Evolutionary conservation across 352 stramenopile genomes (phyloP).

Genomic region (Phytophthora chlamydospora): DNA sequence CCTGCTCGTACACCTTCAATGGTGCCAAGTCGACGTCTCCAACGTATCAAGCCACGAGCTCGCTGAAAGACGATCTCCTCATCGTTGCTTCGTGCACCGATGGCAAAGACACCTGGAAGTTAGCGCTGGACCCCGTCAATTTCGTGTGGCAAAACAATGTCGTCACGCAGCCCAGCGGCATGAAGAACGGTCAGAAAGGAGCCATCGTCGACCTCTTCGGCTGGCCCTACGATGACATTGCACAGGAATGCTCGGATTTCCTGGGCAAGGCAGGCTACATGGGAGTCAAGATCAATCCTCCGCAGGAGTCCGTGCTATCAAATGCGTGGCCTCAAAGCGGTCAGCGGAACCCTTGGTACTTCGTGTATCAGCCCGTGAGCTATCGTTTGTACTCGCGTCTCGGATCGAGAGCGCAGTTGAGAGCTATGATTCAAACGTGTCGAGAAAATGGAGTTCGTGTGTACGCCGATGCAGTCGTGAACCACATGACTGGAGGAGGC

Average conservation of each 20-base stretch:
- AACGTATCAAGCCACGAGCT: slow-evolving; percentile 26
- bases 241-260: slow-evolving; percentile 63
- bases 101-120: slow-evolving; percentile 19
- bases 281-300: slow-evolving; percentile 73
- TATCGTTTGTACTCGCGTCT: slow-evolving; percentile 67
- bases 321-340: slow-evolving; percentile 43
- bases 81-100: slow-evolving; percentile 41
- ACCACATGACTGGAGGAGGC: slow-evolving; percentile 57
- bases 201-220: slow-evolving; percentile 75
- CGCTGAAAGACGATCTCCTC: slow-evolving; percentile 35
- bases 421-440: slow-evolving; percentile 72
- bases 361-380: slow-evolving; percentile 69
- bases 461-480: slow-evolving; percentile 67
- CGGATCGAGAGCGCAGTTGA: slow-evolving; percentile 53
- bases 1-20: slow-evolving; percentile 55
- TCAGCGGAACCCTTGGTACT: slow-evolving; percentile 74
- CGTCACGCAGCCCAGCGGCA: slow-evolving; percentile 37
- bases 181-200: slow-evolving; percentile 59
- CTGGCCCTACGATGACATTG: slow-evolving; percentile 75
- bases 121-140: slow-evolving; percentile 64
- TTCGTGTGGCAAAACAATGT: slow-evolving; percentile 63
- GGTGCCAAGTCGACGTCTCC: slow-evolving; percentile 24
- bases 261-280: slow-evolving; percentile 72
- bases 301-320: slow-evolving; percentile 62
- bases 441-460: slow-evolving; percentile 61